These are phyloP conservation scores for Vanrija sp. DNA, from an alignment of 1,284 basidiomycete genomes.

Conservation along the genomic window DNA sequence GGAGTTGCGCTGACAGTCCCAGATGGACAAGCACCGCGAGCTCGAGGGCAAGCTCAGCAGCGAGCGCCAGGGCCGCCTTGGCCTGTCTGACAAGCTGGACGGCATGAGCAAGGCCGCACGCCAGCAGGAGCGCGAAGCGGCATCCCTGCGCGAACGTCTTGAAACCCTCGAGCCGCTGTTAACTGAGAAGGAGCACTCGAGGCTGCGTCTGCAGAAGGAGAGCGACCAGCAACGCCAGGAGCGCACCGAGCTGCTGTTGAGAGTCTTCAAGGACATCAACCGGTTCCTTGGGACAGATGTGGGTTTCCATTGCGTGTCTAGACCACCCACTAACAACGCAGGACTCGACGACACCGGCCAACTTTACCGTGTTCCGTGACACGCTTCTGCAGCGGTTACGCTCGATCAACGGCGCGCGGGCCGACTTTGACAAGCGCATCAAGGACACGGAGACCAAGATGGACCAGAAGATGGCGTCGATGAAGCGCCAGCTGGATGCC, in stretches of 20 bases:
- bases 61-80: conserved; percentile 77
- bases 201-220: conserved; percentile 68
- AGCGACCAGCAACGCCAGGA: conserved; percentile 87
- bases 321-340: conserved; percentile 7
- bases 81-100: conserved; percentile 83
- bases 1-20: neutral
- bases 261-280: conserved; percentile 92
- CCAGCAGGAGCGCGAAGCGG: conserved; percentile 63
- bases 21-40: conserved; percentile 72
- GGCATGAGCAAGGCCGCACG: conserved; percentile 59
- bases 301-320: conserved; percentile 56
- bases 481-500: conserved; percentile 81
- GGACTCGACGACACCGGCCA: conserved; percentile 54
- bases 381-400: conserved; percentile 85
- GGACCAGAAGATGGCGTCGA: conserved; percentile 52
- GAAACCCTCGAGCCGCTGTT: conserved; percentile 75
- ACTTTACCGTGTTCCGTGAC: conserved; percentile 84
- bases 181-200: conserved; percentile 73
- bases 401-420: conserved; percentile 72
- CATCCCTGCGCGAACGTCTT: conserved; percentile 58
- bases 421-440: conserved; percentile 77
- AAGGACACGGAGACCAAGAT: conserved; percentile 68
- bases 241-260: conserved; percentile 81
- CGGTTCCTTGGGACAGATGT: conserved; percentile 75
- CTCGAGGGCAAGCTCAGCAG: conserved; percentile 69